phyloP scores from a whole-genome alignment of 2,329 filamentous ascomycete species.

The Ophiostoma australiae region DNA sequence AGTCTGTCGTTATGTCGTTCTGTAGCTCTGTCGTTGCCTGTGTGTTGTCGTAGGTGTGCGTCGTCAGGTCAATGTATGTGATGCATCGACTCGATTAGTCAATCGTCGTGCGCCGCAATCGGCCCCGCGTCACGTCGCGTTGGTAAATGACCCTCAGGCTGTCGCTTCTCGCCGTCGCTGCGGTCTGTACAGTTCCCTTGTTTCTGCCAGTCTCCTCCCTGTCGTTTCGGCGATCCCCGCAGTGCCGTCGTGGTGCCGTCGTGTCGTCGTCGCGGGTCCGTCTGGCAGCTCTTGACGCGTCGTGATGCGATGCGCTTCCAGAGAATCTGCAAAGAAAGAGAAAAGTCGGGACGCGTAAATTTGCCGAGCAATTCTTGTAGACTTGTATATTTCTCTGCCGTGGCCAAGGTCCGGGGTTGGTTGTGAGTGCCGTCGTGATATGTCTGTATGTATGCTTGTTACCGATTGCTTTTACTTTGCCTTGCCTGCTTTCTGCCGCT shows the following conservation, averaged over 20 bases:
- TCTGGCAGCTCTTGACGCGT: not conserved
- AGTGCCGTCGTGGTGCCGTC: not conserved
- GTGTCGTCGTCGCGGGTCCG: not conserved
- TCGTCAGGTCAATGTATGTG: not conserved
- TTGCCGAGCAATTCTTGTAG: conserved; percentile 4
- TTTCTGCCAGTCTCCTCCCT: not conserved
- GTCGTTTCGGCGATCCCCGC: not conserved
- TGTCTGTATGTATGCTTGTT: not conserved
- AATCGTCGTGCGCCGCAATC: conserved; percentile 7
- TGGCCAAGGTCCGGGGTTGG: not conserved
- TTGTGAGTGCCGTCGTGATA: not conserved
- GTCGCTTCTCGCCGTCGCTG: too few relatives aligned
- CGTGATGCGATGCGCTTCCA: not conserved
- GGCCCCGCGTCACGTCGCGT: conserved; percentile 16
- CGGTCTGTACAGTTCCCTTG: not conserved
- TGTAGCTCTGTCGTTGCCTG: not conserved
- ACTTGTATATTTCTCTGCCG: not conserved
- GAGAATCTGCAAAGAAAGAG: not conserved
- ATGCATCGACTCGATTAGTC: conserved; percentile 3
- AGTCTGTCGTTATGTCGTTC: not conserved
- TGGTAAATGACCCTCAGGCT: not conserved
- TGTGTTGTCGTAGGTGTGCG: not conserved
- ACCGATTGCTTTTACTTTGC: not conserved
- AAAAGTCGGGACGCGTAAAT: conserved; percentile 1
- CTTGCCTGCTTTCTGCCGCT: not conserved